Evolutionary conservation across 1,284 basidiomycete species (phyloP), one percentile per base, ranked within the genome.

Genomic region (Tetrapyrgos nigripes): DNA sequence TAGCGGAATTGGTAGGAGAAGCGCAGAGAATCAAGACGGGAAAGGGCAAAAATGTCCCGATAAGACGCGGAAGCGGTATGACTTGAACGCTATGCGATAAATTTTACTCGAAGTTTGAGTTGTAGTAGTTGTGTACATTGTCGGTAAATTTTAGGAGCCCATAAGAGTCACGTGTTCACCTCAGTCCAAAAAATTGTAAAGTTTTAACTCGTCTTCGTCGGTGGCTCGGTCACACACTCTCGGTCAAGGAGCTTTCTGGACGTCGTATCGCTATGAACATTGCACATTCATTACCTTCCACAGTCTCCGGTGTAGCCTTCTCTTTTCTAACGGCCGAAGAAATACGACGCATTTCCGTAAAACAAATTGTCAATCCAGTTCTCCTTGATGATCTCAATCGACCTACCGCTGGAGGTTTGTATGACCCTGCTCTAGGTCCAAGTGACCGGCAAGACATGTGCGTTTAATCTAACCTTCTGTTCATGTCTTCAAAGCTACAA

Each of bases 391-490:
- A 96, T 73, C 81, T 97, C 43, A 96, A 97, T 73, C 83, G 92
- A 64, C 97, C 97, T 1, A 98, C 93, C 66, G 80, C 86, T 57
- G 96, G 95, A 23, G 97, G 97, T 61, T 82, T 99, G 53, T 99
- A 99, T 72, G 97, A 99, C 78, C 93, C 96, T 54, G 90, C 93
- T 46, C 87, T 99, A 24, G 97, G 97, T 2, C 97, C 97, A 27
- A 91, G 91, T 75, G 89, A 91, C 68, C 84, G 84, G 61, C 84
- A 89, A 55, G 96, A 97, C 73, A 88, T 98, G 95, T 97, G 68
- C 65, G 94, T 84, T n/a, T 54, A 21, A 45, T 26, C 43, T 43
- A 24, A 40, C 23, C 23, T 26, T 4, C 24, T 23, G 35, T 40
- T 14, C 21, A 35, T 29, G 14, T 49, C 47, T 60, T 49, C 60